Evolutionary conservation across 2,329 filamentous ascomycete genomes (phyloP).

Genomic region (Cladophialophora psammophila): DNA sequence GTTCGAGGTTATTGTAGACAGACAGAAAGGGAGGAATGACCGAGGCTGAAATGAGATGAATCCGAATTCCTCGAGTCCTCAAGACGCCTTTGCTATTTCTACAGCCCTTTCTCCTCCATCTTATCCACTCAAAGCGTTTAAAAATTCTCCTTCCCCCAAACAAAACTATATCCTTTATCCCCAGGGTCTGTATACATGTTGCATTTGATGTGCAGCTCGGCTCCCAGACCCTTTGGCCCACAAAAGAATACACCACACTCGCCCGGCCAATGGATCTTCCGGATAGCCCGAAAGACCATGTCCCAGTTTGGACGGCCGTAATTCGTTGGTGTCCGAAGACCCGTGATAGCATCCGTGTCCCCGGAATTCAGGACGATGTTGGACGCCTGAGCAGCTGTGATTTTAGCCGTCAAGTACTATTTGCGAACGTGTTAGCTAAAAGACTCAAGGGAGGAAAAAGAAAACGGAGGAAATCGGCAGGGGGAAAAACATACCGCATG

Average conservation of each 20-base stretch:
- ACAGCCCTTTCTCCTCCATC: too few relatives aligned
- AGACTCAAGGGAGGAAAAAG: neutral
- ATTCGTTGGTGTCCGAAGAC: slow-evolving; percentile 81
- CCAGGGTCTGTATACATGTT: slow-evolving; percentile 78
- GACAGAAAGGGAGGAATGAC: too few relatives aligned
- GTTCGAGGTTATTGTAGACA: too few relatives aligned
- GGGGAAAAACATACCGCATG: slow-evolving; percentile 64
- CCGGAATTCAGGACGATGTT: slow-evolving; percentile 89
- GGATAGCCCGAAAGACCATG: slow-evolving; percentile 83
- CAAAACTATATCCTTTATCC: slow-evolving; percentile 63
- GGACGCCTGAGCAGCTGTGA: slow-evolving; percentile 82
- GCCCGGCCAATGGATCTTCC: slow-evolving; percentile 76
- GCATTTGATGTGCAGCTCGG: slow-evolving; percentile 79
- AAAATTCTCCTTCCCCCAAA: slow-evolving; percentile 62
- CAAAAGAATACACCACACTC: slow-evolving; percentile 86
- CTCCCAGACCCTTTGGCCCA: slow-evolving; percentile 80
- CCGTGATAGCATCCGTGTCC: slow-evolving; percentile 84
- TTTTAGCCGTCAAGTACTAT: slow-evolving; percentile 81
- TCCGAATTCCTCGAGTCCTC: too few relatives aligned
- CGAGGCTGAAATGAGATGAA: too few relatives aligned
- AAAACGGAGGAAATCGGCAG: neutral
- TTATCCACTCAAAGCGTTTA: slow-evolving; percentile 33
- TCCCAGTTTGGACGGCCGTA: slow-evolving; percentile 90
- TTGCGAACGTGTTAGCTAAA: neutral
- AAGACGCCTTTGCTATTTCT: too few relatives aligned